Evolutionary conservation across 805 yeast species (phyloP).

Genomic region (Metschnikowia kofuensis): DNA sequence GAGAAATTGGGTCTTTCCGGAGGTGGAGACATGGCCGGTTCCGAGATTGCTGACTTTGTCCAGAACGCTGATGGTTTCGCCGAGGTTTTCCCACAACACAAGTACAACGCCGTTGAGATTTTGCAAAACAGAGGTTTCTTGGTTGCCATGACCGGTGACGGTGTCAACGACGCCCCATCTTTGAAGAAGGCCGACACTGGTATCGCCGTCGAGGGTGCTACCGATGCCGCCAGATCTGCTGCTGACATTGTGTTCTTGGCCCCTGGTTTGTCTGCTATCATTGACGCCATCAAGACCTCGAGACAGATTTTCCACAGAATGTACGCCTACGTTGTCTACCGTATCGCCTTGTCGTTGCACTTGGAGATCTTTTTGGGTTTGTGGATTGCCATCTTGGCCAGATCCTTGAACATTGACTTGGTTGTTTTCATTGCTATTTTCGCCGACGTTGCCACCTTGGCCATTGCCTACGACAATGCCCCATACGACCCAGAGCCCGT

Average conservation of each 20-base stretch:
- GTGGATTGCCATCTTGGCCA: slow-evolving; percentile 93
- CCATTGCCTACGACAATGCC: slow-evolving; percentile 97
- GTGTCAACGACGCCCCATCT: slow-evolving; percentile 98
- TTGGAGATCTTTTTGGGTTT: slow-evolving; percentile 92
- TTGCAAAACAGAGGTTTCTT: slow-evolving; percentile 94
- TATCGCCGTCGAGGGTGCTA: slow-evolving; percentile 98
- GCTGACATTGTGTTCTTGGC: slow-evolving; percentile 92
- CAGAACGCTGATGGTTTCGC: slow-evolving; percentile 98
- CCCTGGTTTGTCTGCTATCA: slow-evolving; percentile 92
- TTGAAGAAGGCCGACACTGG: slow-evolving; percentile 86
- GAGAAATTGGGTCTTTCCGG: slow-evolving; percentile 94
- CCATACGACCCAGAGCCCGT: slow-evolving; percentile 92
- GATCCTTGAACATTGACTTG: slow-evolving; percentile 81
- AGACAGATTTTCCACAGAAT: slow-evolving; percentile 97
- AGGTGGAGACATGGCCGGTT: slow-evolving; percentile 93
- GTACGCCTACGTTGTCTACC: slow-evolving; percentile 97
- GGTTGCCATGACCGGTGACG: slow-evolving; percentile 99
- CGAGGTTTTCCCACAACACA: slow-evolving; percentile 98
- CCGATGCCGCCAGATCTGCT: slow-evolving; percentile 96
- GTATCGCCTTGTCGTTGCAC: slow-evolving; percentile 93
- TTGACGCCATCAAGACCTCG: slow-evolving; percentile 88
- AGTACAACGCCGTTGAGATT: slow-evolving; percentile 92
- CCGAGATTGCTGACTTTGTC: slow-evolving; percentile 95
- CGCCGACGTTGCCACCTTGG: slow-evolving; percentile 96
- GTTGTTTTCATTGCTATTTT: slow-evolving; percentile 95